phyloP scores from a whole-genome alignment of 176 grass and related monocot species.

The Aegilops tauschii region DNA sequence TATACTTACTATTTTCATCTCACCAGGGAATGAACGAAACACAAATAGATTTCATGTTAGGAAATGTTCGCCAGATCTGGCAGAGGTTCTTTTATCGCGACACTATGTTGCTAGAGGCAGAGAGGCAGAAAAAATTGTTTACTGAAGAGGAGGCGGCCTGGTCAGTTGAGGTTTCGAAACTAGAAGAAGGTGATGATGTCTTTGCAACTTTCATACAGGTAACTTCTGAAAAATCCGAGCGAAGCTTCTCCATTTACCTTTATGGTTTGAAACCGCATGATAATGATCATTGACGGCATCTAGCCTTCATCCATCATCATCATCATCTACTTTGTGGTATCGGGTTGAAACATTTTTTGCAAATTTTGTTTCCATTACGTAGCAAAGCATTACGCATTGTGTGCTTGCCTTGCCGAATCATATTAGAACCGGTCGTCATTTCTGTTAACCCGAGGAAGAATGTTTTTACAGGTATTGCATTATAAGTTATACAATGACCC shows the following conservation, averaged over 20 bases:
- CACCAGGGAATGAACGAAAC: slow-evolving; percentile 66
- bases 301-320: background rate
- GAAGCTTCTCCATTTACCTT: background rate
- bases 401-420: background rate
- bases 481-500: slow-evolving; percentile 96
- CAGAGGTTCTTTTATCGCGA: slow-evolving; percentile 91
- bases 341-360: background rate
- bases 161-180: slow-evolving; percentile 83
- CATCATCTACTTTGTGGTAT: background rate
- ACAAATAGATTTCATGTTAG: slow-evolving; percentile 83
- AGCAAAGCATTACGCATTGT: background rate
- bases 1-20: slow-evolving; percentile 26
- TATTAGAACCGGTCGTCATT: background rate
- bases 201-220: slow-evolving; percentile 97
- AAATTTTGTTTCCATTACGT: background rate
- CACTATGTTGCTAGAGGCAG: slow-evolving; percentile 83
- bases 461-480: slow-evolving; percentile 66
- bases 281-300: background rate
- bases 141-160: slow-evolving; percentile 68
- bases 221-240: background rate
- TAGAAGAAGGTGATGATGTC: slow-evolving; percentile 69
- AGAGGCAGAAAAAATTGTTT: slow-evolving; percentile 68
- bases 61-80: slow-evolving; percentile 76
- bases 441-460: slow-evolving; percentile 17
- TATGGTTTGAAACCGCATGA: background rate